These are phyloP conservation scores for Russula foetens DNA, from an alignment of 768 basidiomycete genomes.

Conservation along the genomic window DNA sequence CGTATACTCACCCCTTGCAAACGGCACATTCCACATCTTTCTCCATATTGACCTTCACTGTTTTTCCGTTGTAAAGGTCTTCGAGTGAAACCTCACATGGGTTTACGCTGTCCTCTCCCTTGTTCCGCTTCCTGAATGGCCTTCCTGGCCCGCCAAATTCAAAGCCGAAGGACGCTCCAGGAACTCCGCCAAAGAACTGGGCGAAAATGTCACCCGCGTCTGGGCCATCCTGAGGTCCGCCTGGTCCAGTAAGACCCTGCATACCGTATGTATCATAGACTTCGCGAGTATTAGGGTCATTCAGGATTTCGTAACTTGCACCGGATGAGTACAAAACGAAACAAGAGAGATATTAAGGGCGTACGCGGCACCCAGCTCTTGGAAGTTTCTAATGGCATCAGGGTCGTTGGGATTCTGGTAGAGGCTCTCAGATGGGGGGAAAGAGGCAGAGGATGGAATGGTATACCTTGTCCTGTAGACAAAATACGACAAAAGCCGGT, in stretches of 20 bases:
- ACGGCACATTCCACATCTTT: conserved; percentile 67
- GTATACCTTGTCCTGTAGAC: conserved; percentile 56
- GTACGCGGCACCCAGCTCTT: conserved; percentile 83
- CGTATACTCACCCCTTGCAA: conserved; percentile 67
- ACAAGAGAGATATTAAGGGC: conserved; percentile 25
- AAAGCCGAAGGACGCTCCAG: conserved; percentile 57
- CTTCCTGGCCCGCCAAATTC: conserved; percentile 36
- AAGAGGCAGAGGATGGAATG: background rate
- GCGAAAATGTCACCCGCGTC: conserved; percentile 69
- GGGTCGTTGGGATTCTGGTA: conserved; percentile 83
- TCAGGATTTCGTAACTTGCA: conserved; percentile 73
- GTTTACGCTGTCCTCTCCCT: conserved; percentile 67
- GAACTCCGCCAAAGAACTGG: conserved; percentile 55
- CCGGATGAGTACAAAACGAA: background rate
- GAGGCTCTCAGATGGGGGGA: background rate
- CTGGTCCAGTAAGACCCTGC: conserved; percentile 50
- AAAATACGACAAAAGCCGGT: conserved; percentile 7
- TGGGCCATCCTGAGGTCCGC: conserved; percentile 32
- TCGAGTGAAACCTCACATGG: conserved; percentile 83
- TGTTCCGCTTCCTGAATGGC: conserved; percentile 35
- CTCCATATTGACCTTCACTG: conserved; percentile 83
- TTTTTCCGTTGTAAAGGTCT: conserved; percentile 89
- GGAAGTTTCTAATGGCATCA: conserved; percentile 72
- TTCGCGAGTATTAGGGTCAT: conserved; percentile 57
- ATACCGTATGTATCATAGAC: conserved; percentile 70